Percentiles rank a stretch among this genome's conserved stretches.
These are phyloP conservation scores for Emergomyces pasteurianus DNA, from an alignment of 2,329 filamentous ascomycete genomes.

Conservation along the genomic window DNA sequence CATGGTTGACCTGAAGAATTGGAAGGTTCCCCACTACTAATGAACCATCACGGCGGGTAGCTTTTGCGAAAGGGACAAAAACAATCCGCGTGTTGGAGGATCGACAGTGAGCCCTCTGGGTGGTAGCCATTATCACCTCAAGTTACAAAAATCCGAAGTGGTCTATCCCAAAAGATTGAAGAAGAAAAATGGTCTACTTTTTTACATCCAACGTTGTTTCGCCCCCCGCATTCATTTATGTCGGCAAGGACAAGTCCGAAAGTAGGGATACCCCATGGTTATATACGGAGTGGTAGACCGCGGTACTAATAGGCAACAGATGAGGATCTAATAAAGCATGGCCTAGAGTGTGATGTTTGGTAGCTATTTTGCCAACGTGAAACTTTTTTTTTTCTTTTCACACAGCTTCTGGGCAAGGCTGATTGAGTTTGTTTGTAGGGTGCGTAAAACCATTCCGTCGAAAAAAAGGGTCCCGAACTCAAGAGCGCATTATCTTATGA, in stretches of 20 bases:
- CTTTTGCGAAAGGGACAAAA: not conserved
- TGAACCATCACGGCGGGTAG: not conserved
- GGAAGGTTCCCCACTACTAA: too few species aligned
- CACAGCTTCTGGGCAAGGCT: not conserved
- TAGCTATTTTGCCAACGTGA: slow-evolving; percentile 24
- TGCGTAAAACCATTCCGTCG: not conserved
- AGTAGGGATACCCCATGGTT: slow-evolving; percentile 47
- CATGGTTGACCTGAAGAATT: too few species aligned
- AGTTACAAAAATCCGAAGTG: not conserved
- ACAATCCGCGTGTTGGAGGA: not conserved
- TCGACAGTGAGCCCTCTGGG: not conserved
- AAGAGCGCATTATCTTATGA: not conserved
- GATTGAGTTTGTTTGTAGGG: slow-evolving; percentile 1
- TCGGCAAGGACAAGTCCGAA: slow-evolving; percentile 98
- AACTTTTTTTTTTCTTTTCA: not conserved
- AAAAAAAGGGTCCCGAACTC: not conserved
- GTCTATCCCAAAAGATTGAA: not conserved
- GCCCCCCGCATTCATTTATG: slow-evolving; percentile 80
- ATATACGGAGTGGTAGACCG: slow-evolving; percentile 3
- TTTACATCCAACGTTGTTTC: slow-evolving; percentile 77
- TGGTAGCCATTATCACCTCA: not conserved
- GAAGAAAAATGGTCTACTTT: slow-evolving; percentile 73
- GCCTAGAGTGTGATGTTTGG: slow-evolving; percentile 95
- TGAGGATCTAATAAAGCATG: slow-evolving; percentile 89
- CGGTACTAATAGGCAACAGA: slow-evolving; percentile 42